Evolutionary conservation across 1,284 basidiomycete genomes (phyloP), one percentile per base, ranked within the genome.

Genomic region (Apiotrichum veenhuisii): DNA sequence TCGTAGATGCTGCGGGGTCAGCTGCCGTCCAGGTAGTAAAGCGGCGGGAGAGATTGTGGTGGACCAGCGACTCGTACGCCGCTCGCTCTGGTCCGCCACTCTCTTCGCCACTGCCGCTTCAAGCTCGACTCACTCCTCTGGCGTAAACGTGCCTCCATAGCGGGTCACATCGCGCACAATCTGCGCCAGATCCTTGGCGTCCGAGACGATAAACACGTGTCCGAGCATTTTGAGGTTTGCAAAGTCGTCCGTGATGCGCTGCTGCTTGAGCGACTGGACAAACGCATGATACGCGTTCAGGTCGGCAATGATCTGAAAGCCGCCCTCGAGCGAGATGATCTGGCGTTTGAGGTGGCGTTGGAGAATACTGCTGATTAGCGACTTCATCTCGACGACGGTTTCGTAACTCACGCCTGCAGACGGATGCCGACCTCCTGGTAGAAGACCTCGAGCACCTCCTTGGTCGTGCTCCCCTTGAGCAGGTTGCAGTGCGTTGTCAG

Each of bases 271-370:
- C 15, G 87, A 87, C 0, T 86, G 78, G 50, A 98, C 87, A 75
- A 98, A 98, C 0, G 84, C 75, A 72, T 96, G 85, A 75, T 98
- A 97, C 1, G 88, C 84, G 74, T 98, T 98, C 61, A 98, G 78
- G 75, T 99, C 96, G 1, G 93, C 88, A 56, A 98, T 98, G 57
- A 98, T 87, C 67, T 94, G 91, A 75, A 97, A 96, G 0, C 93
- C 94, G 18, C 96, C 96, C 53, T 82, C 85, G 25, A 96, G 82
- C 1, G 91, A 96, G 62, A 98, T 95, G 68, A 96, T 96, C 71
- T 96, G 91, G 2, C 92, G 84, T 69, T 98, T 98, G 71, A 98
- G 86, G 68, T 98, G 96, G 67, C 96, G 94, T 73, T 96, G 91
- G 30, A 98, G 76, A 66, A 98, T 93, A 8, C 91, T 95, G 36